phyloP scores from a whole-genome alignment of 495 filamentous ascomycete species.

The Astrothelium macrocarpum region DNA sequence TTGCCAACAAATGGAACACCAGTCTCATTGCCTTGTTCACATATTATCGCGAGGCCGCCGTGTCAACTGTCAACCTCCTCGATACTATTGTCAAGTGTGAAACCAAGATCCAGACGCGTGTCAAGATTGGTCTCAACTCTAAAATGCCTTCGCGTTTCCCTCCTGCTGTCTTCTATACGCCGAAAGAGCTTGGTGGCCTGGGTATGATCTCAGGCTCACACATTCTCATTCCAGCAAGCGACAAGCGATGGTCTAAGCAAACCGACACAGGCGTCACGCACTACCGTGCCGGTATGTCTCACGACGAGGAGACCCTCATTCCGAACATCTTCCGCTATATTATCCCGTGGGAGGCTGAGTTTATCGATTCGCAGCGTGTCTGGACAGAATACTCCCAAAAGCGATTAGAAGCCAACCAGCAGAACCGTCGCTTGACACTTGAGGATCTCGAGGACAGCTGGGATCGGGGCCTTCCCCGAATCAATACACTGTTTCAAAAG shows the following conservation, averaged over 20 bases:
- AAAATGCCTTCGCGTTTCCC: conserved; percentile 99
- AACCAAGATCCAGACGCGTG: conserved; percentile 98
- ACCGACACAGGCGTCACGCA: conserved; percentile 96
- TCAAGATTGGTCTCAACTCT: conserved; percentile 98
- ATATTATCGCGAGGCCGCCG: conserved; percentile 95
- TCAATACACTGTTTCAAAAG: conserved; percentile 99
- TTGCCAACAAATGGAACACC: conserved; percentile 99
- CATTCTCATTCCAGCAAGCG: conserved; percentile 94
- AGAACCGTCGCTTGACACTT: conserved; percentile 87
- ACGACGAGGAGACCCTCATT: conserved; percentile 95
- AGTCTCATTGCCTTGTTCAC: conserved; percentile 98
- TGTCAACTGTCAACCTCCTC: conserved; percentile 90
- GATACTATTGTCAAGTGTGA: conserved; percentile 99
- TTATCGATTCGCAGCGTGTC: conserved; percentile 96
- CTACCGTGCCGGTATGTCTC: conserved; percentile 96
- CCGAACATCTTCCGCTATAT: conserved; percentile 99
- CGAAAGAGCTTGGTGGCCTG: conserved; percentile 93
- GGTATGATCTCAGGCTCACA: conserved; percentile 99
- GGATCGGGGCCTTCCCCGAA: conserved; percentile 96
- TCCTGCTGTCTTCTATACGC: conserved; percentile 97
- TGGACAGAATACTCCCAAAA: conserved; percentile 99
- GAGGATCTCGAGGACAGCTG: conserved; percentile 98
- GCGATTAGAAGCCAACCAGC: conserved; percentile 91
- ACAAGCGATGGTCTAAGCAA: conserved; percentile 97
- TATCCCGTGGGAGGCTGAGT: conserved; percentile 98